Base-by-base conservation (phyloP, 106 monocot genomes). In the Vanilla planifolia region DNA sequence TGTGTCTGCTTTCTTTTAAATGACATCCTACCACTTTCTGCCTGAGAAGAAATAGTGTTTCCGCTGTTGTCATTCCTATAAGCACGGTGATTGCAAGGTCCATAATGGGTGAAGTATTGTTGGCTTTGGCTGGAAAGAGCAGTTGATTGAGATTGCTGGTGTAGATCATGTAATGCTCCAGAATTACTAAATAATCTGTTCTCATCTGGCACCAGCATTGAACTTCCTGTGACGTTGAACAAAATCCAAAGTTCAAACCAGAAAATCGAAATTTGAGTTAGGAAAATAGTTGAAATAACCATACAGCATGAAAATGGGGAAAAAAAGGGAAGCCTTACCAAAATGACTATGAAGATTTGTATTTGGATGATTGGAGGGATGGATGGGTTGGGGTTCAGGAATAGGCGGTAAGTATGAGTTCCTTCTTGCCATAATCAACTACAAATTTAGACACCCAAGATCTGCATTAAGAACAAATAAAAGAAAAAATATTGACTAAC, bases 191-290 rank as follows among this genome's bases (percentile, higher is more conserved):
- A 53, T 17, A 32, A 5, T 3, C 16, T 53, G 6, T 30, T 57
- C 7, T 57, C 19, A 21, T 19, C 28, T 19, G 57, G 57, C 10
- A 21, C 20, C 33, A 57, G 20, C 33, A 57, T 35, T 3, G 35
- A 34, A 2, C 35, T 35, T 57, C 35, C 57, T 57, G 57, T 35
- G n/a, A n/a, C n/a, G n/a, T n/a, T n/a, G n/a, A n/a, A n/a, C n/a
- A n/a, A 15, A 55, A 57, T 53, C 53, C 28, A 53, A 57, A 34
- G 35, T 36, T 4, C 6, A 57, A 35, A 57, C 1, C 2, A 3
- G 53, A 32, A 32, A 28, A 51, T 27, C 2, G 8, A 55, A 33
- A 3, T 33, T 32, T 0, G 16, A n/a, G 6, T 17, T 34, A 57
- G 35, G 28, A 10, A 16, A 28, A n/a, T 55, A 23, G 13, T 30